Conservation (phyloP, 2,329 filamentous ascomycete genomes). For the Byssoonygena ceratinophila region DNA sequence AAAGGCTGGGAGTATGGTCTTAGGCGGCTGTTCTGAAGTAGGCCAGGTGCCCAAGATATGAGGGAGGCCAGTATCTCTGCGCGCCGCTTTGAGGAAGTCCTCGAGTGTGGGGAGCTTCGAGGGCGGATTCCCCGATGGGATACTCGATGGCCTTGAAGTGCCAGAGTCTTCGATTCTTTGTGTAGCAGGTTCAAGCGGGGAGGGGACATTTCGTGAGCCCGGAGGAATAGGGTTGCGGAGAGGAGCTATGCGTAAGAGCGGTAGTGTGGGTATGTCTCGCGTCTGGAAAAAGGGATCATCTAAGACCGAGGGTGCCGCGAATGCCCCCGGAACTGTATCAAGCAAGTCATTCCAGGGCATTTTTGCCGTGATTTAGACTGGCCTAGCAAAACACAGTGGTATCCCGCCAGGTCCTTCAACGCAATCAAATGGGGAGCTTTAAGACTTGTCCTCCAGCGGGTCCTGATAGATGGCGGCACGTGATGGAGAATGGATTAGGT, state of each 20-base stretch:
- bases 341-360: conserved; percentile 12
- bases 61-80: conserved; percentile 30
- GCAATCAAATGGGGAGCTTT: too few species aligned
- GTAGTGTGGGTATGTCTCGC: conserved; percentile 35
- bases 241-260: conserved; percentile 38
- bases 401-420: too few species aligned
- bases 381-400: not conserved
- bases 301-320: conserved; percentile 25
- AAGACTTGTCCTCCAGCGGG: too few species aligned
- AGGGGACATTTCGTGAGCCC: conserved; percentile 33
- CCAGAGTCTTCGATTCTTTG: conserved; percentile 25
- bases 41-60: conserved; percentile 23
- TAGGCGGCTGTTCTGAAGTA: conserved; percentile 31
- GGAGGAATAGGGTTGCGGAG: conserved; percentile 38
- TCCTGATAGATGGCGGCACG: too few species aligned
- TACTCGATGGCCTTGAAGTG: conserved; percentile 23
- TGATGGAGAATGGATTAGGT: too few species aligned
- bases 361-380: not conserved
- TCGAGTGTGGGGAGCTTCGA: conserved; percentile 29
- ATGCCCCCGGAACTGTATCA: conserved; percentile 14
- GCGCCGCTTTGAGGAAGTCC: conserved; percentile 29
- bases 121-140: conserved; percentile 24
- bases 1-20: conserved; percentile 37
- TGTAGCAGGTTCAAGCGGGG: conserved; percentile 38
- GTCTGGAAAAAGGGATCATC: conserved; percentile 34